Base-by-base conservation (phyloP, 495 filamentous ascomycete species). In the Venustampulla echinocandica region DNA sequence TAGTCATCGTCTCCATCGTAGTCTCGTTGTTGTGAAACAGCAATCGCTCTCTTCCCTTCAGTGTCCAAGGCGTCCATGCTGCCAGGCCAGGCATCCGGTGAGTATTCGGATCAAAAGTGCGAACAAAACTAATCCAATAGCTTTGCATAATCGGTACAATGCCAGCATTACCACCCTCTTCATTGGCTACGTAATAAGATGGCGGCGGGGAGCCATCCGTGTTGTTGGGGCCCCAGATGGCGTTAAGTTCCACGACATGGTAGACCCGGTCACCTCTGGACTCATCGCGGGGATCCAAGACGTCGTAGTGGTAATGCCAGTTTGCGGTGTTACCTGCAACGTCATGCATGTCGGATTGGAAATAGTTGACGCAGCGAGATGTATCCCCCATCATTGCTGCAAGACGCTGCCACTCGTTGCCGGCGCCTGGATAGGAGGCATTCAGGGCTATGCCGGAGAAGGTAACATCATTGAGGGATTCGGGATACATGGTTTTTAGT, bases 111-210 rank as follows among this genome's bases (percentile, higher is more conserved):
- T 86, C 66, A 46, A 77, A 72, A 1, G 69, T 66, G 35, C 68
- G 63, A 43, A 84, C 76, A 55, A 85, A 85, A 52, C 78, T 82
- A 1, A 75, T 73, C 79, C 77, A 84, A 56, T 84, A 84, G 0
- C 67, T 72, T 53, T 82, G 79, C 52, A 82, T 71, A 2, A 81
- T 60, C 0, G 73, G 66, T 0, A 48, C 32, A 14, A 30, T 28
- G 19, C 10, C 38, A 1, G 28, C 32, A 19, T 36, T 46, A 13
- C 43, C 43, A 6, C 43, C 68, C 47, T 83, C 80, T 2, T 53
- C 64, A 39, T 61, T 63, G 4, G 60, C 60, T 3, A 65, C 67
- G 18, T 52, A 59, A 46, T 86, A 84, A 22, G 74, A 80, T 11
- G 58, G 54, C 3, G 80, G 81, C 1, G 49, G 36, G 11, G 18